Conservation (phyloP, 75 land plant genomes). For the Picea glauca region DNA sequence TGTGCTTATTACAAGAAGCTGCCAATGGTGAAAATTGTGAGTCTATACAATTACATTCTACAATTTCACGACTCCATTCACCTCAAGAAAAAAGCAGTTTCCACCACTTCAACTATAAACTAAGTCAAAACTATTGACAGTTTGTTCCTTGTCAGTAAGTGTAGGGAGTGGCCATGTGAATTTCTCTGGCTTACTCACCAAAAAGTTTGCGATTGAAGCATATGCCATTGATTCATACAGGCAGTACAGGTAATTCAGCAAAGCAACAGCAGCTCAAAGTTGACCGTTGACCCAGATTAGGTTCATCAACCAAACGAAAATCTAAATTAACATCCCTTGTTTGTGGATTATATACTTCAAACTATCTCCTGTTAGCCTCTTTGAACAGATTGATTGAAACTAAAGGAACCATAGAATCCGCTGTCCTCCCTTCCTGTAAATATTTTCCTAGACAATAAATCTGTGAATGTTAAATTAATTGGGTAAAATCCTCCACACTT, state of each 20-base stretch:
- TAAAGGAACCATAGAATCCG: not conserved
- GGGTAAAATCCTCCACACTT: not conserved
- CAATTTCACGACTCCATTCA: not conserved
- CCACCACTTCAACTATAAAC: not conserved
- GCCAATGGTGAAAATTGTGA: not conserved
- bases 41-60: slow-evolving; percentile 2
- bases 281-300: not conserved
- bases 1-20: not conserved
- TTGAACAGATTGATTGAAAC: not conserved
- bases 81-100: not conserved
- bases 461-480: not conserved
- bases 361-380: slow-evolving; percentile 4
- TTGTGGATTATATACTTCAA: not conserved
- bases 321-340: not conserved
- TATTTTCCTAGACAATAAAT: not conserved
- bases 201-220: not conserved
- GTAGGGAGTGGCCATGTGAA: not conserved
- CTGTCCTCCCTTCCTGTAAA: not conserved
- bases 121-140: not conserved
- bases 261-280: not conserved
- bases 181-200: not conserved
- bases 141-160: not conserved
- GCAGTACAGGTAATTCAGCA: not conserved
- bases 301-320: not conserved
- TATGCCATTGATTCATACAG: not conserved